Conservation (phyloP, 441 rosid species). For the Daphne laureola region DNA sequence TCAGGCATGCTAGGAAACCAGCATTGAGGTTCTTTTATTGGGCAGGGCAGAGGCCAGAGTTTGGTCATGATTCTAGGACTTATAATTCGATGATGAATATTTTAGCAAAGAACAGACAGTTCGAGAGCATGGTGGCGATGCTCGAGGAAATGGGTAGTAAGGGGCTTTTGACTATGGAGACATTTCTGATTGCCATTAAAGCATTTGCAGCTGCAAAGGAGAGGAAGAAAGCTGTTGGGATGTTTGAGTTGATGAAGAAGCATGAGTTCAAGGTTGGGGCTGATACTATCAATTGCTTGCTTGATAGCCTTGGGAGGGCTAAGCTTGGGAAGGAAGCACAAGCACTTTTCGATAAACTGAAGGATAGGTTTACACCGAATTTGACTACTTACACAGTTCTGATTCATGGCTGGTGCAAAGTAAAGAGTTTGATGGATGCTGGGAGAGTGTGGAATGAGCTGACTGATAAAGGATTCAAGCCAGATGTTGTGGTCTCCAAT, state of each 20-base stretch:
- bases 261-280: constrained; percentile 52
- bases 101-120: constrained; percentile 71
- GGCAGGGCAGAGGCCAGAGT: constrained; percentile 60
- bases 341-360: constrained; percentile 52
- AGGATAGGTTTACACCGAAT: constrained; percentile 63
- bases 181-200: constrained; percentile 60
- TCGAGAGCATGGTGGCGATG: constrained; percentile 77
- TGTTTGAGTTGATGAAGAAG: constrained; percentile 90
- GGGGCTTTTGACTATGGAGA: constrained; percentile 54
- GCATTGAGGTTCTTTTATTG: constrained; percentile 81
- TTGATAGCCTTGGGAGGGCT: constrained; percentile 74
- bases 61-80: constrained; percentile 62
- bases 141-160: constrained; percentile 81
- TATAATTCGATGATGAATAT: constrained; percentile 65
- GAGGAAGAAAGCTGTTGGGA: constrained; percentile 82
- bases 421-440: constrained; percentile 81
- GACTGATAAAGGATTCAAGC: constrained; percentile 72
- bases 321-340: constrained; percentile 86
- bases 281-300: constrained; percentile 60
- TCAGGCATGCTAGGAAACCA: constrained; percentile 67
- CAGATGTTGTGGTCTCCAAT: constrained; percentile 63
- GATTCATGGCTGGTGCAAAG: constrained; percentile 73
- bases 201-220: constrained; percentile 86
- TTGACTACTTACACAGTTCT: constrained; percentile 64
- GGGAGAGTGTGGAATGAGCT: constrained; percentile 83